A percentile compares a stretch with the other conserved stretches of the same genome.
Conservation (phyloP, 2,329 filamentous ascomycete genomes). For the Parafenestella ontariensis region DNA sequence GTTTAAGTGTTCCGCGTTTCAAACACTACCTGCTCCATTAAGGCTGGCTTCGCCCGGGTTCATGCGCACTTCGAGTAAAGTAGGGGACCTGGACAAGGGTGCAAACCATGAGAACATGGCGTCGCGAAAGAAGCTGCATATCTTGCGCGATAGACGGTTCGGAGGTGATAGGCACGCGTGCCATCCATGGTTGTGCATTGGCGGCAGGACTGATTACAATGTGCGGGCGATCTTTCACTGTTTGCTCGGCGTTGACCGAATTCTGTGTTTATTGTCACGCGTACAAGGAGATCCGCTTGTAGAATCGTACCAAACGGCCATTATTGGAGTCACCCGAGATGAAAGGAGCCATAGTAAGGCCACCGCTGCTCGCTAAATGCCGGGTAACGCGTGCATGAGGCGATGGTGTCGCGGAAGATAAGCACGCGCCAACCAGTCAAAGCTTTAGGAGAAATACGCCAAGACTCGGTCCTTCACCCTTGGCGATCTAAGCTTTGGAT, state of each 20-base stretch:
- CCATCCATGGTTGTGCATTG: constrained; percentile 7
- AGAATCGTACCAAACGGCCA: not conserved
- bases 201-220: constrained; percentile 7
- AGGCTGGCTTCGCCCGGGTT: constrained; percentile 25
- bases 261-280: not conserved
- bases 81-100: constrained; percentile 6
- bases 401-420: constrained; percentile 14
- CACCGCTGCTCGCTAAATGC: constrained; percentile 3
- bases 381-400: not conserved
- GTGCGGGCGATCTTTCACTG: constrained; percentile 6
- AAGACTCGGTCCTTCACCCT: constrained; percentile 37
- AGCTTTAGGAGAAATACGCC: constrained; percentile 22
- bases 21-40: constrained; percentile 36
- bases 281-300: not conserved
- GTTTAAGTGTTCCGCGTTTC: constrained; percentile 21
- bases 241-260: constrained; percentile 1
- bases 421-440: constrained; percentile 26
- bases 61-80: constrained; percentile 4
- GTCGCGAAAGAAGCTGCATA: constrained; percentile 11
- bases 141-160: constrained; percentile 16
- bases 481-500: constrained; percentile 31
- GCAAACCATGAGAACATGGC: constrained; percentile 3
- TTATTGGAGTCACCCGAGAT: constrained; percentile 20
- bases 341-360: constrained; percentile 8
- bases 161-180: not conserved